A percentile compares a stretch with the other conserved stretches of the same genome.
These are phyloP conservation scores for Starmera stellimalicola DNA, from an alignment of 1,139 yeast genomes.

Conservation along the genomic window DNA sequence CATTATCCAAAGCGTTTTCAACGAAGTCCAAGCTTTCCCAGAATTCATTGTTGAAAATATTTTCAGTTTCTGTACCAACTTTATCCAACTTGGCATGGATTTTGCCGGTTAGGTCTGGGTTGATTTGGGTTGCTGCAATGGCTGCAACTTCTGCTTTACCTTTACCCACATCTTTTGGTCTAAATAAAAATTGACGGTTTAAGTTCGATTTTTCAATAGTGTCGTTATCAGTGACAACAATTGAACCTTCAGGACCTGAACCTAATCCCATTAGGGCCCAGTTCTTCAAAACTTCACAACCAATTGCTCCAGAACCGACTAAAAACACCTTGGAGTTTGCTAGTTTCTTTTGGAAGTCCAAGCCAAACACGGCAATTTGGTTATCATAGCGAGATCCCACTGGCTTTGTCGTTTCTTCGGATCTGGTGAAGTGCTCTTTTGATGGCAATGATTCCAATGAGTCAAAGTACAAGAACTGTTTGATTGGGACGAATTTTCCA, in stretches of 20 bases:
- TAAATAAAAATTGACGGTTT: slow-evolving; percentile 91
- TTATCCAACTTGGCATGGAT: slow-evolving; percentile 74
- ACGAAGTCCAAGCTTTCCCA: slow-evolving; percentile 82
- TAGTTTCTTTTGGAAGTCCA: slow-evolving; percentile 59
- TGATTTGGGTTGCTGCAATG: slow-evolving; percentile 72
- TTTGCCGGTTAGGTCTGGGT: slow-evolving; percentile 72
- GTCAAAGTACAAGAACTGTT: slow-evolving; percentile 89
- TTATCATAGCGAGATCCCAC: slow-evolving; percentile 78
- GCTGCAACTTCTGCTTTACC: slow-evolving; percentile 91
- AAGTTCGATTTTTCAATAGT: slow-evolving; percentile 91
- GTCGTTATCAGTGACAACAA: slow-evolving; percentile 86
- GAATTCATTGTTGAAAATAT: slow-evolving; percentile 76
- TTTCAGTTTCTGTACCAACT: slow-evolving; percentile 89
- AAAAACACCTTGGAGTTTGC: slow-evolving; percentile 76
- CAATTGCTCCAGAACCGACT: slow-evolving; percentile 98
- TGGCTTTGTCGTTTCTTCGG: slow-evolving; percentile 66
- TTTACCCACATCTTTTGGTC: slow-evolving; percentile 90
- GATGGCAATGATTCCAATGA: slow-evolving; percentile 70
- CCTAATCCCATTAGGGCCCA: slow-evolving; percentile 98
- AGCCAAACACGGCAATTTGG: slow-evolving; percentile 91
- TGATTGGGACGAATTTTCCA: slow-evolving; percentile 85
- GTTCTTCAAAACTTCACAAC: slow-evolving; percentile 96
- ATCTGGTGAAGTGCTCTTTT: slow-evolving; percentile 45
- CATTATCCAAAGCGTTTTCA: slow-evolving; percentile 93
- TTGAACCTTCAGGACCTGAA: slow-evolving; percentile 80